These are phyloP conservation scores for Lyophyllum shimeji DNA, from an alignment of 768 basidiomycete genomes.

Conservation along the genomic window DNA sequence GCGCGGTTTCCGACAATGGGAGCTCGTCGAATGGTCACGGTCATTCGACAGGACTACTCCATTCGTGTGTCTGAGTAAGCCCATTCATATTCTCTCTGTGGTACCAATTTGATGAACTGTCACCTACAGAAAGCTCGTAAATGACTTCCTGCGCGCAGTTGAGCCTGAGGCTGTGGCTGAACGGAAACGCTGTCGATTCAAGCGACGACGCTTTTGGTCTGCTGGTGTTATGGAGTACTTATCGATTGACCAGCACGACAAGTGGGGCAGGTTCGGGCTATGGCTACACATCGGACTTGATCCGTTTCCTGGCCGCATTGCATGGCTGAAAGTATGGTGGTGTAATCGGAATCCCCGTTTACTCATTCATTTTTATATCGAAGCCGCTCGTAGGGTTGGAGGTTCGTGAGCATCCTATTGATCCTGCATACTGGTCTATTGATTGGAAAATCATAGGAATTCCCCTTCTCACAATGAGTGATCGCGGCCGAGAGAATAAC, in stretches of 20 bases:
- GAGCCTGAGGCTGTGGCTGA: conserved; percentile 17
- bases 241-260: conserved; percentile 46
- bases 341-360: conserved; percentile 26
- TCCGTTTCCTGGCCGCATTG: conserved; percentile 22
- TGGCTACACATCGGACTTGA: conserved; percentile 20
- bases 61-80: conserved; percentile 21
- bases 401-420: not conserved
- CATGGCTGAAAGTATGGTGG: conserved; percentile 34
- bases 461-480: conserved; percentile 35
- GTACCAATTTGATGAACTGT: too few relatives aligned
- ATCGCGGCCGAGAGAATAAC: conserved; percentile 34
- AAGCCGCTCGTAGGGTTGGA: not conserved
- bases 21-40: conserved; percentile 15
- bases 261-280: conserved; percentile 40
- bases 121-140: too few relatives aligned
- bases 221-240: conserved; percentile 31
- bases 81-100: too few relatives aligned
- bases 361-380: not conserved
- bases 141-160: too few relatives aligned
- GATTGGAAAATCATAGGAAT: conserved; percentile 20
- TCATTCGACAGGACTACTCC: conserved; percentile 11
- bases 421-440: too few relatives aligned
- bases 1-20: conserved; percentile 18
- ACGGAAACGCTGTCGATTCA: conserved; percentile 20
- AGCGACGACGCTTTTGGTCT: conserved; percentile 30